These are phyloP conservation scores for Kregervanrija delftensis DNA, from an alignment of 805 yeast species.

Conservation along the genomic window DNA sequence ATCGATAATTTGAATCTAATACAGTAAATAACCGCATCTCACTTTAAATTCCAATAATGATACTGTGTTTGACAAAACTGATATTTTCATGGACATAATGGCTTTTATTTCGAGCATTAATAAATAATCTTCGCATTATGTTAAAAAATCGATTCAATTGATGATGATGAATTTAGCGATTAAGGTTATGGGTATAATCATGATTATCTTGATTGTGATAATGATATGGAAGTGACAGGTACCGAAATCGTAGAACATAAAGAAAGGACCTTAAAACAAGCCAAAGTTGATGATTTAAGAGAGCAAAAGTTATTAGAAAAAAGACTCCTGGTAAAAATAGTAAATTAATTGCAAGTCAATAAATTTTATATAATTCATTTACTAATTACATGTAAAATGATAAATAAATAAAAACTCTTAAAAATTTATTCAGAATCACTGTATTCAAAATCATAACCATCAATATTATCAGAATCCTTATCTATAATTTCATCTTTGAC, in stretches of 20 bases:
- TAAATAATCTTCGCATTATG: no score
- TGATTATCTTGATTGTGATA: conserved; percentile 44
- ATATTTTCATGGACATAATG: no score
- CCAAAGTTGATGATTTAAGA: conserved; percentile 65
- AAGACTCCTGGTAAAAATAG: conserved; percentile 37
- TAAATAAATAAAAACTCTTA: not conserved
- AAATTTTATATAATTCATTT: not conserved
- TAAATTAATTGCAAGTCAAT: conserved; percentile 4
- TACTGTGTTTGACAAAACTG: no score
- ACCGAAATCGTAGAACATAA: conserved; percentile 84
- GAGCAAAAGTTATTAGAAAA: conserved; percentile 58
- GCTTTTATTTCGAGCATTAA: no score
- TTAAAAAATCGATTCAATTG: conserved; percentile 26
- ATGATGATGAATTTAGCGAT: conserved; percentile 28
- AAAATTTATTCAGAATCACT: conserved; percentile 24
- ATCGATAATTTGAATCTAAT: no score
- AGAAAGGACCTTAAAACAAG: conserved; percentile 56
- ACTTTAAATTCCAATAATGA: no score
- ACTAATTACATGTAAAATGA: not conserved
- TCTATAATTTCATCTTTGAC: no score
- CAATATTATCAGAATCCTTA: conserved; percentile 10
- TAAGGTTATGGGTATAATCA: conserved; percentile 24
- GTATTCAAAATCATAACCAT: conserved; percentile 42
- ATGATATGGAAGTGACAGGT: conserved; percentile 94
- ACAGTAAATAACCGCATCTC: no score